Evolutionary conservation across 2,329 filamentous ascomycete genomes (phyloP).

Genomic region (Colletotrichum paranaense): DNA sequence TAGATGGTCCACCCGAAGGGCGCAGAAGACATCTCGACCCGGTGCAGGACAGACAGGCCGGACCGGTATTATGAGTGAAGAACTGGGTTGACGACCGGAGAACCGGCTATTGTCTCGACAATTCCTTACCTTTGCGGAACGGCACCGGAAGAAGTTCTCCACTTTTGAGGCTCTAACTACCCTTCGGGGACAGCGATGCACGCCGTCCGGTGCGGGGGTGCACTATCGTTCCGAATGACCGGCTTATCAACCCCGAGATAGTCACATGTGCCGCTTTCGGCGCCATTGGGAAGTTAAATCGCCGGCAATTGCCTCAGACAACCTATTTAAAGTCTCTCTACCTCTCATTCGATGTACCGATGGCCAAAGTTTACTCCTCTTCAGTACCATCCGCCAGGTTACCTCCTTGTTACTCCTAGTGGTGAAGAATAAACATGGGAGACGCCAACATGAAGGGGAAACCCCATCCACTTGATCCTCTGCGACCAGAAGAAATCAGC

Average conservation of each 20-base stretch:
- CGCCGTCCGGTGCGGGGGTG: constrained; percentile 16
- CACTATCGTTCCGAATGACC: constrained; percentile 1
- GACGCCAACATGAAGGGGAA: background rate
- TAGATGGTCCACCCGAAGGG: too few species aligned
- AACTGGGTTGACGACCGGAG: constrained; percentile 7
- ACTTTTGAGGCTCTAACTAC: constrained; percentile 25
- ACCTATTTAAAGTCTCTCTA: background rate
- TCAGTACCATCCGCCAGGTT: too few species aligned
- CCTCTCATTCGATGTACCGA: too few species aligned
- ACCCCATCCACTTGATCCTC: constrained; percentile 30
- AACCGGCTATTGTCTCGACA: constrained; percentile 19
- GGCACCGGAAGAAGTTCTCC: constrained; percentile 13
- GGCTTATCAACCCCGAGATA: background rate
- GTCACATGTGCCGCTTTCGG: constrained; percentile 14
- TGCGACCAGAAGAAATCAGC: constrained; percentile 28
- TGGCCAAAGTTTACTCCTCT: too few species aligned
- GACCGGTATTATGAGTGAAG: background rate
- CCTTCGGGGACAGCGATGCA: constrained; percentile 23
- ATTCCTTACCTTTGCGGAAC: constrained; percentile 34
- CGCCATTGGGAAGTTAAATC: background rate
- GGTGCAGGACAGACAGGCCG: background rate
- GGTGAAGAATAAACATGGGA: background rate
- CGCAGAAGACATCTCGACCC: too few species aligned
- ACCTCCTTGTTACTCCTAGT: too few species aligned
- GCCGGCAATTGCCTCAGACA: background rate